These are phyloP conservation scores for Colletotrichum tabaci DNA, from an alignment of 2,329 filamentous ascomycete species.

Conservation along the genomic window DNA sequence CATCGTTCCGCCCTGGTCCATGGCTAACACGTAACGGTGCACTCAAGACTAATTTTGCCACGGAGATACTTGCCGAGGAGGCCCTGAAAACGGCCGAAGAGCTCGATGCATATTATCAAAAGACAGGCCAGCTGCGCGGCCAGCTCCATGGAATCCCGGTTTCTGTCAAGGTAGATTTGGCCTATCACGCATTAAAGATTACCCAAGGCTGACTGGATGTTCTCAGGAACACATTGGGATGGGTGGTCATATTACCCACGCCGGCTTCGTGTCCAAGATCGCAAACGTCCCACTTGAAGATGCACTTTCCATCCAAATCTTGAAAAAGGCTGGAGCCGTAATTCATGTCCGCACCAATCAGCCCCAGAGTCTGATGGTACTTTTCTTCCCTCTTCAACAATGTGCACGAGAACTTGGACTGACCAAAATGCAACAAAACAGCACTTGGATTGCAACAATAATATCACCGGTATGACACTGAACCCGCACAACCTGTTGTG, in stretches of 20 bases:
- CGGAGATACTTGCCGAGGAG: conserved; percentile 68
- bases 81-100: conserved; percentile 63
- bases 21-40: too few species aligned
- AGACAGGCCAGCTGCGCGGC: conserved; percentile 64
- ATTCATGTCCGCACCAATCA: conserved; percentile 72
- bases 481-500: conserved; percentile 72
- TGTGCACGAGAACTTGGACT: neutral
- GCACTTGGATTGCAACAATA: conserved; percentile 59
- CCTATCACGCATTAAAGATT: conserved; percentile 47
- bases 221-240: conserved; percentile 27
- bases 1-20: too few species aligned
- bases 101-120: conserved; percentile 64
- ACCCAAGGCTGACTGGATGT: neutral
- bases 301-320: conserved; percentile 56
- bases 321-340: conserved; percentile 65
- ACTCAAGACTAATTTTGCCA: conserved; percentile 61
- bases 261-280: conserved; percentile 74
- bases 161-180: conserved; percentile 80
- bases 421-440: neutral
- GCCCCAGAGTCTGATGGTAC: conserved; percentile 76
- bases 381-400: conserved; percentile 67
- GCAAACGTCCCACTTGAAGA: conserved; percentile 67
- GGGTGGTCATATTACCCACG: conserved; percentile 70
- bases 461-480: conserved; percentile 72
- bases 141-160: conserved; percentile 77